A percentile compares a stretch with the other conserved stretches of the same genome.
Evolutionary conservation across 2,329 filamentous ascomycete species (phyloP).

Genomic region (Colletotrichum simmondsii): DNA sequence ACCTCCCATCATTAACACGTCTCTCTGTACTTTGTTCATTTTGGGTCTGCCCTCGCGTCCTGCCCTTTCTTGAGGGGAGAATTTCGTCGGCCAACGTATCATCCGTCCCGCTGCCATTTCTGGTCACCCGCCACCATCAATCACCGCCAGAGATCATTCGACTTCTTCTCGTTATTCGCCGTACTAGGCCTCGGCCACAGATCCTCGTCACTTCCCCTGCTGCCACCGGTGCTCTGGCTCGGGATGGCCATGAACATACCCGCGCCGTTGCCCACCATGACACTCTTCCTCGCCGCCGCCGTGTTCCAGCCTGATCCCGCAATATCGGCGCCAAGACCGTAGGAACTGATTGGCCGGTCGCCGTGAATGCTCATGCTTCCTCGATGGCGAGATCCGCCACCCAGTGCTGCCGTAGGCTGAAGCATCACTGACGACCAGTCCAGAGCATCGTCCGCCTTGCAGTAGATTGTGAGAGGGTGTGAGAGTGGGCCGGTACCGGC

Average conservation of each 20-base stretch:
- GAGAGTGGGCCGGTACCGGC: conserved; percentile 51
- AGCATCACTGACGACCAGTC: conserved; percentile 70
- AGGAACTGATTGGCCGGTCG: conserved; percentile 64
- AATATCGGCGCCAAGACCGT: conserved; percentile 66
- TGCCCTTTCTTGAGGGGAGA: background rate
- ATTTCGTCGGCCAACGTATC: background rate
- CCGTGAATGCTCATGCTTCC: conserved; percentile 33
- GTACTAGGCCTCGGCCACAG: conserved; percentile 43
- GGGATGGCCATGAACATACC: conserved; percentile 67
- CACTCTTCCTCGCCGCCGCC: conserved; percentile 63
- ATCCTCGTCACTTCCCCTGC: conserved; percentile 42
- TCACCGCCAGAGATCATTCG: conserved; percentile 28
- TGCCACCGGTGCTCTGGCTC: conserved; percentile 38
- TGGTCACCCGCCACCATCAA: background rate
- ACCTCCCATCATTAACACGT: background rate
- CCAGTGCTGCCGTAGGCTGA: conserved; percentile 42
- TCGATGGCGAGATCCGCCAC: conserved; percentile 27
- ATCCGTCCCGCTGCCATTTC: background rate
- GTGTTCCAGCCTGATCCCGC: conserved; percentile 60
- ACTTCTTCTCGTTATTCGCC: conserved; percentile 33
- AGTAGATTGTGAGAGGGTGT: conserved; percentile 69
- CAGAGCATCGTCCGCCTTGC: conserved; percentile 67
- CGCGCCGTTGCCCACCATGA: conserved; percentile 62
- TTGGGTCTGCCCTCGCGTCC: background rate
- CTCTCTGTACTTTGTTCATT: background rate